Conservation (phyloP, 257 asterid species). For the Solanum microdontum region DNA sequence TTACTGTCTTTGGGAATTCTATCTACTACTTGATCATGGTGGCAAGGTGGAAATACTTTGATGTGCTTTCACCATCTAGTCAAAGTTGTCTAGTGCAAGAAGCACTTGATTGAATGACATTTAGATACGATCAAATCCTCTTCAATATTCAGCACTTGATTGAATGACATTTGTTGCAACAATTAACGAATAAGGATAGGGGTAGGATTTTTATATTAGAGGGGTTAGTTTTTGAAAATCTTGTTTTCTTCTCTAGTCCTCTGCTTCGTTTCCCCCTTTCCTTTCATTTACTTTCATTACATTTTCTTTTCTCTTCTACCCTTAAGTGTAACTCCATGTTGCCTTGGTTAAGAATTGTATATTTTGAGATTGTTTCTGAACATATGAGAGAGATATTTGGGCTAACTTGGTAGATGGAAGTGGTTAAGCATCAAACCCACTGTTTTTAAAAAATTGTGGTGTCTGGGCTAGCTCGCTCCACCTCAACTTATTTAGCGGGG, state of each 20-base stretch:
- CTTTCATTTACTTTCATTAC: background rate
- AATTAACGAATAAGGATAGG: background rate
- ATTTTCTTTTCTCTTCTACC: background rate
- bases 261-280: background rate
- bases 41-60: background rate
- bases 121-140: background rate
- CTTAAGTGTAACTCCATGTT: background rate
- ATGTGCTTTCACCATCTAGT: background rate
- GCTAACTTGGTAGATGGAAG: background rate
- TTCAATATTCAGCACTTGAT: background rate
- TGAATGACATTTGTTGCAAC: background rate
- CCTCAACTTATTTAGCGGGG: background rate
- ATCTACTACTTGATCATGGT: background rate
- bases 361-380: background rate
- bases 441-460: background rate
- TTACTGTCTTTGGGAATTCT: background rate
- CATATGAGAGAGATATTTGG: background rate
- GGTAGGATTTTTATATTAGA: background rate
- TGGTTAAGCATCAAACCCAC: background rate
- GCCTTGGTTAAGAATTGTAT: background rate
- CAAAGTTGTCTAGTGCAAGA: background rate
- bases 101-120: background rate
- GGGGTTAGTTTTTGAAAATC: background rate
- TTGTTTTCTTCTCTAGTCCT: background rate
- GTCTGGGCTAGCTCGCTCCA: background rate